Evolutionary conservation across 306 rosid genomes (phyloP), one percentile per base, ranked within the genome.

Genomic region (Acacia crassicarpa): DNA sequence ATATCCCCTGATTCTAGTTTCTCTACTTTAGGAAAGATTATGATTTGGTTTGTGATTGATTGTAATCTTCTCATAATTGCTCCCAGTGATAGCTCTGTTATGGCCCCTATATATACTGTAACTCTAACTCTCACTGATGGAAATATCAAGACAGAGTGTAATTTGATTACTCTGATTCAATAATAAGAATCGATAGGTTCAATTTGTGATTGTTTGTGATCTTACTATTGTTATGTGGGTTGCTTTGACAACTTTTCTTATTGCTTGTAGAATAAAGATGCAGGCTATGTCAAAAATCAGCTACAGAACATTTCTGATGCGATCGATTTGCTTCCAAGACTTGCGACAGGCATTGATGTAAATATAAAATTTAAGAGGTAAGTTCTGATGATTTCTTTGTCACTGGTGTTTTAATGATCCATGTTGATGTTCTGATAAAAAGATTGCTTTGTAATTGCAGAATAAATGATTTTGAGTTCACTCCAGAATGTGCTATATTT

Each of bases 281-380:
- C 91, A 41, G 95, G 91, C 49, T 96, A 94, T 88, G 93, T 87
- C 5, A 90, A 90, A 89, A 96, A 96, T 86, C 98, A 93, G 87
- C 94, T 89, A 76, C 97, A 94, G 90, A 96, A 96, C 89, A 96
- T 96, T 91, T 54, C 99, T 9, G 98, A 96, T 85, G 99, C 99
- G 51, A 96, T 96, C 81, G 99, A 96, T 89, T 90, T 90, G 83
- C 98, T 96, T 72, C 99, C 98, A 63, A 90, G 91, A 81, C 99
- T 96, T 83, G 97, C 99, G 65, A 96, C 99, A 7, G 99, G 99
- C 84, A 96, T 96, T 71, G 99, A 96, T 90, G 99, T 96, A 80
- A 96, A 96, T 90, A 84, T 92, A 86, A 92, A 91, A 79, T 96
- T 92, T 85, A 91, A 84, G 83, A 94, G 97, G 99, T 96, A 58